phyloP scores from a whole-genome alignment of 1,139 yeast species.

The Pichia inconspicua region DNA sequence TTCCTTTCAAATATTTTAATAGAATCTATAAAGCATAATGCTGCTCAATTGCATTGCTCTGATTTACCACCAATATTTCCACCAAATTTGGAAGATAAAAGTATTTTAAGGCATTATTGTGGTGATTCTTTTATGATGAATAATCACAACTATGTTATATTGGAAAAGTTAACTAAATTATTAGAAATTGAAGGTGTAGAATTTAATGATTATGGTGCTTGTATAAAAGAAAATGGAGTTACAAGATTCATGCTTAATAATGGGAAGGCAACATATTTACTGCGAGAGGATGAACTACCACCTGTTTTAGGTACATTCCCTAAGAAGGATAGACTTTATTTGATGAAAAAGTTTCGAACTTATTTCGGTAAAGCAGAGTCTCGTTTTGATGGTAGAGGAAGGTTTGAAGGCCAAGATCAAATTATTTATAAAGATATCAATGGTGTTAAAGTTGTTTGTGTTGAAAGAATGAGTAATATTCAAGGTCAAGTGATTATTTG shows the following conservation, averaged over 20 bases:
- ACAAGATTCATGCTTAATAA: conserved; percentile 1
- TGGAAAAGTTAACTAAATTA: conserved; percentile 12
- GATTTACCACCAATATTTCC: not conserved
- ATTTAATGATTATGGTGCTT: conserved; percentile 8
- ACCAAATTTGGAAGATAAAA: conserved; percentile 6
- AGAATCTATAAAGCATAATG: not conserved
- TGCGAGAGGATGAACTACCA: conserved; percentile 5
- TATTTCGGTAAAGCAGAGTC: not conserved
- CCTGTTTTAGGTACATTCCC: conserved; percentile 3
- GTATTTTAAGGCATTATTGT: conserved; percentile 16
- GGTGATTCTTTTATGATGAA: conserved; percentile 12
- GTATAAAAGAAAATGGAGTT: not conserved
- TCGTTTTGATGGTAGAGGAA: conserved; percentile 3
- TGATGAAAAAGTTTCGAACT: not conserved
- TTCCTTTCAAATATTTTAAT: not conserved
- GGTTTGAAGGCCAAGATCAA: conserved; percentile 6
- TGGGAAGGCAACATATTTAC: conserved; percentile 4
- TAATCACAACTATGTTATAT: conserved; percentile 6
- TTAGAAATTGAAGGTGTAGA: not conserved
- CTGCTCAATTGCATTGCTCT: not conserved
- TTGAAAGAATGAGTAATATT: conserved; percentile 4
- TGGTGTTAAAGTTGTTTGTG: conserved; percentile 3
- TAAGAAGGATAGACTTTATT: not conserved
- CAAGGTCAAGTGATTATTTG: conserved; percentile 10
- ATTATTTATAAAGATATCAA: conserved; percentile 3